Conservation (phyloP, 2,329 filamentous ascomycete species). For the Cyphellophora europaea region DNA sequence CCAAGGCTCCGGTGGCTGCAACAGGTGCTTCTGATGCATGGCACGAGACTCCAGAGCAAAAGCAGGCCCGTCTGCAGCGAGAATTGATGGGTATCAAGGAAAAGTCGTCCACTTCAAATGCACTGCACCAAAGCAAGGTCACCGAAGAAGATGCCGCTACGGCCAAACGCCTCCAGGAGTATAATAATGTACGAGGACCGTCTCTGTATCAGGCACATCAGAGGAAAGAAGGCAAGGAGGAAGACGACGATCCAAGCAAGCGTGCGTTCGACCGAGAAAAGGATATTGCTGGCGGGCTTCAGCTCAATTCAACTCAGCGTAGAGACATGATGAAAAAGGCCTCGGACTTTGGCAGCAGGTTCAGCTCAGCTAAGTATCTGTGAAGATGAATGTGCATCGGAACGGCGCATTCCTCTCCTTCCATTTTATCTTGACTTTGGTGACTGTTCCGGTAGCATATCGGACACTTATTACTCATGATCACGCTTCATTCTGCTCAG, state of each 20-base stretch:
- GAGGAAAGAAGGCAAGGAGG: slow-evolving; percentile 37
- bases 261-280: slow-evolving; percentile 86
- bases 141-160: slow-evolving; percentile 33
- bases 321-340: slow-evolving; percentile 71
- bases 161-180: slow-evolving; percentile 45
- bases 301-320: slow-evolving; percentile 63
- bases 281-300: slow-evolving; percentile 72
- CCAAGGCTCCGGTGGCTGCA: slow-evolving; percentile 33
- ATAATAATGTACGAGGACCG: slow-evolving; percentile 49
- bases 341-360: slow-evolving; percentile 71
- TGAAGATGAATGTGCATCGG: too few species aligned
- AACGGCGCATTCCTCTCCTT: background rate
- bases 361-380: slow-evolving; percentile 61
- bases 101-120: slow-evolving; percentile 6
- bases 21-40: slow-evolving; percentile 50
- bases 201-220: slow-evolving; percentile 54
- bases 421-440: background rate
- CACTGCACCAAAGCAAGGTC: slow-evolving; percentile 9
- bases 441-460: too few species aligned
- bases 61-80: slow-evolving; percentile 68
- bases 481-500: too few species aligned
- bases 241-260: slow-evolving; percentile 85
- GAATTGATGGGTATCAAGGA: slow-evolving; percentile 65
- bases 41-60: slow-evolving; percentile 88
- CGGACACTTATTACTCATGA: too few species aligned